Base-by-base conservation (phyloP, 345 rosid genomes). In the Citrus maxima region DNA sequence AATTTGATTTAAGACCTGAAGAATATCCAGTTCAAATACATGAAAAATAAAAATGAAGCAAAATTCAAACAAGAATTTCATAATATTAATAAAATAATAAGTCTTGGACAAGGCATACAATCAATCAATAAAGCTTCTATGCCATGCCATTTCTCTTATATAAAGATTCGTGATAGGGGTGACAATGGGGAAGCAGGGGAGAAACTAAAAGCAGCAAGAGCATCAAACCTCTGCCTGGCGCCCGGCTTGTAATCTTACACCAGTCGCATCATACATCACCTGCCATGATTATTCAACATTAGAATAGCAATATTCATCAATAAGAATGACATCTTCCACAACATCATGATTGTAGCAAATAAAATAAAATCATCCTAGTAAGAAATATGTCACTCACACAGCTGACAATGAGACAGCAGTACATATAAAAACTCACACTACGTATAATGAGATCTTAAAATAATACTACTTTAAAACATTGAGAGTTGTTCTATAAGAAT, bases 211-310 rank as follows among this genome's bases (percentile, higher is more conserved):
- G 59, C 5, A 82, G 70, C 60, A 58, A 60, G 28, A 32, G 80
- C 59, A 83, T 40, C 78, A 66, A 82, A 93, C 98, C 94, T 95
- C 97, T 70, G 98, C 98, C 85, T 95, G 98, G 67, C 97, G 90
- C 69, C 97, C 98, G 69, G 98, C 98, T 16, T 95, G 98, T 73
- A 93, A 84, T 63, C 95, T 88, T 67, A 93, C 97, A 66, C 97
- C 97, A 55, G 97, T 92, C 32, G 98, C 95, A 83, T 93, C 98
- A 87, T 89, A 92, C 94, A 92, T 92, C 67, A 95, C 97, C 98
- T 92, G 85, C 73, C 73, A 80, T 64, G 51, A 73, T 76, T 77
- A 9, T 49, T 70, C 77, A 6, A 59, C 70, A 56, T 82, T 66
- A 18, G 81, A 64, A 37, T 13, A 7, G 32, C 18, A 13, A 38